Evolutionary conservation across 305 asterid genomes (phyloP).

Genomic region (Solanum hybrid): DNA sequence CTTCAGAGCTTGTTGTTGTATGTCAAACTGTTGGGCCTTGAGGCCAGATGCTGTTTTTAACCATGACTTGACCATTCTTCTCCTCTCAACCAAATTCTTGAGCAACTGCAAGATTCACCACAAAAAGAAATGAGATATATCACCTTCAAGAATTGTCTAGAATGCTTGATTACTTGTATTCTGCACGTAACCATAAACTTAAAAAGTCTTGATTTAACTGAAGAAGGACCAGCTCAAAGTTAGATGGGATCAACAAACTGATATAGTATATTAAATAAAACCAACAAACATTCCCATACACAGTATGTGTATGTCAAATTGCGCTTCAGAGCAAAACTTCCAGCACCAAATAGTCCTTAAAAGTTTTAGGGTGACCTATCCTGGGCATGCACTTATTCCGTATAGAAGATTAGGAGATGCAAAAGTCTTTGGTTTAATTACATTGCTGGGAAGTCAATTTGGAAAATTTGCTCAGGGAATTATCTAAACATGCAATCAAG

Average conservation of each 20-base stretch:
- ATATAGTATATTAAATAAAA: background rate
- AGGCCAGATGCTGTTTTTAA: constrained; percentile 81
- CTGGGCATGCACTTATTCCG: background rate
- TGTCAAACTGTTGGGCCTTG: constrained; percentile 86
- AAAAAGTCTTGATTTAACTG: background rate
- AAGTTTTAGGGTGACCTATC: background rate
- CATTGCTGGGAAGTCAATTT: background rate
- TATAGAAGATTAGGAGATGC: background rate
- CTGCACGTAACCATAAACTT: background rate
- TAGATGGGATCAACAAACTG: background rate
- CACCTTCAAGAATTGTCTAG: background rate
- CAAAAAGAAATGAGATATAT: background rate
- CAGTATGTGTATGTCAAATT: background rate
- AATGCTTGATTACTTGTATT: background rate
- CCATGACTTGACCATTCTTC: constrained; percentile 70
- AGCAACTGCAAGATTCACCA: constrained; percentile 46
- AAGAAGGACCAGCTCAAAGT: background rate
- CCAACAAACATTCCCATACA: background rate
- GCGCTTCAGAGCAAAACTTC: background rate
- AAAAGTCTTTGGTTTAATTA: background rate
- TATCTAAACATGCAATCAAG: background rate
- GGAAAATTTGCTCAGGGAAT: background rate
- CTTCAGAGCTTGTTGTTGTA: constrained; percentile 95
- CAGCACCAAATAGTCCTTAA: background rate
- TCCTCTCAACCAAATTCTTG: constrained; percentile 80